Evolutionary conservation across 768 basidiomycete species (phyloP), one percentile per base, ranked within the genome.

Genomic region (Pleurotus salmoneostramineus): DNA sequence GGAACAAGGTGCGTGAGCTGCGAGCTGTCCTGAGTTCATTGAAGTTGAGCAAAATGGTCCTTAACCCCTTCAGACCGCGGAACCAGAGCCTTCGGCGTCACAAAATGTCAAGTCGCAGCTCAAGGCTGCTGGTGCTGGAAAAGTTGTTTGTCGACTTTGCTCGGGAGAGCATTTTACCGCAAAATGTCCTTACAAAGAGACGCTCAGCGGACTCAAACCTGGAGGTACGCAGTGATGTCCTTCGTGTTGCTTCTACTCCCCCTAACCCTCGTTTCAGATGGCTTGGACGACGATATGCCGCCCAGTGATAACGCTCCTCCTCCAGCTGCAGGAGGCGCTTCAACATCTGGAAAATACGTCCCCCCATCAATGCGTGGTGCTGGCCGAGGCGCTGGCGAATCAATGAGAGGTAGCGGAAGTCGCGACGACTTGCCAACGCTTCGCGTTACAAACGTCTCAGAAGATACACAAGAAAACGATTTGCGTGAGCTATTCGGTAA

Each of bases 161-260:
- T 93, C 96, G 69, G 97, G 96, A 54, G 91, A 90, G 62, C 97
- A 98, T 76, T 98, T 95, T 73, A 99, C 97, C 11, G 91, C 95
- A 61, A 95, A 95, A 72, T 98, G 97, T 81, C 97, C 97, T 5
- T 95, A 95, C 82, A 97, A 95, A 74, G 95, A 98, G 65, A 89
- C 91, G 6, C 82, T 99, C 11, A 88, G 87, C 7, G 89, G 84
- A 3, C 77, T 94, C 49, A 91, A 86, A 52, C 78, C 77, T 10
- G 73, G 75, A 4, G 87, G 87, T 81, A 65, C 55, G 76, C 69
- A 33, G 37, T 37, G 11, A 49, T 27, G 15, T 50, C 10, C 37
- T n/a, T 15, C 4, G 10, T 32, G 33, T 45, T 37, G 27, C 43
- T 12, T 6, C n/a, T 8, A 4, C 49, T 4, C 8, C 6, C 14